Evolutionary conservation across 441 rosid genomes (phyloP).

Genomic region (Corymbia calophylla): DNA sequence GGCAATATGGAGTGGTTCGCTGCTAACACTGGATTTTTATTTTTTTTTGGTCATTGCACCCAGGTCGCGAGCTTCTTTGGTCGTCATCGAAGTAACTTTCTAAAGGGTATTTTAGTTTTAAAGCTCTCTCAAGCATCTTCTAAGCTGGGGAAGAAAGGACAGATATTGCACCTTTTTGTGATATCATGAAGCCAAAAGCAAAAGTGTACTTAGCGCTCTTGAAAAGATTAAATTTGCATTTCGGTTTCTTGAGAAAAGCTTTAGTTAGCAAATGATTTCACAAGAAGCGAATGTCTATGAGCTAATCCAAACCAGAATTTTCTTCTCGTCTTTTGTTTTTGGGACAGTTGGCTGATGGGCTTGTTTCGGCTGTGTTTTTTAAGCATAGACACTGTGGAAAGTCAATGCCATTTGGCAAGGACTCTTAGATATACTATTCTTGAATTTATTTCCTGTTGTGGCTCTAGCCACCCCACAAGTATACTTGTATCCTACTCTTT

Average conservation of each 20-base stretch:
- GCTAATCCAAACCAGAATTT: background rate
- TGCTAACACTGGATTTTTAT: constrained; percentile 56
- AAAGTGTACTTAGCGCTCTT: background rate
- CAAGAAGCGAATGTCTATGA: background rate
- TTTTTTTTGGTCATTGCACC: constrained; percentile 76
- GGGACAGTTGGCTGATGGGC: background rate
- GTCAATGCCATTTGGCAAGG: constrained; percentile 57
- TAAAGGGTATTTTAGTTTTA: background rate
- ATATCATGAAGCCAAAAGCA: background rate
- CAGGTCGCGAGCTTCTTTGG: constrained; percentile 58
- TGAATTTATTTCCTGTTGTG: too few species aligned
- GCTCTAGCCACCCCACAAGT: too few species aligned
- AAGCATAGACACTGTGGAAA: constrained; percentile 77
- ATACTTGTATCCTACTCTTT: too few species aligned
- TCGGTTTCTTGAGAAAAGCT: background rate
- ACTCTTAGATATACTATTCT: constrained; percentile 21
- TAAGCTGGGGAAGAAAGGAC: background rate
- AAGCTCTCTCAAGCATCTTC: background rate
- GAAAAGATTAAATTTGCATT: background rate
- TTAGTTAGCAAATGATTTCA: background rate
- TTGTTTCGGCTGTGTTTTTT: background rate
- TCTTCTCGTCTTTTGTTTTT: background rate
- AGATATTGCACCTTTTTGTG: background rate
- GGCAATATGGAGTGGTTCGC: constrained; percentile 87
- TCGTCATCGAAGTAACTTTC: constrained; percentile 57